Evolutionary conservation across 2,329 filamentous ascomycete species (phyloP), one percentile per base, ranked within the genome.

Genomic region (Fusarium multiceps): DNA sequence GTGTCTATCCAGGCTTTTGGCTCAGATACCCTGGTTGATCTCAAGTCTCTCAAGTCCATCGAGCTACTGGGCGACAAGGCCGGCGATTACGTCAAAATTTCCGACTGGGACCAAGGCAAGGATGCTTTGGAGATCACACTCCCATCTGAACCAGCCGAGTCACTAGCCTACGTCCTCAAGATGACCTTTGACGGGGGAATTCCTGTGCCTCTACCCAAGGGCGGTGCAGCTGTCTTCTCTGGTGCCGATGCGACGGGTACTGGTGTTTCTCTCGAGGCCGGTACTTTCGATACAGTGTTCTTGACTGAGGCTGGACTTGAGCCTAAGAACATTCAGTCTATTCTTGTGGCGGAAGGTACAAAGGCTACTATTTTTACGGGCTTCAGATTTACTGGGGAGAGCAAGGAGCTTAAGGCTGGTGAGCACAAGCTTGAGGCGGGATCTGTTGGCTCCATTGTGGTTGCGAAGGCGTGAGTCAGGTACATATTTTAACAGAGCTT

Each of bases 101-200:
- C 40, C 0, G 9, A 41, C 6, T 64, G 61, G 61, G 40, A 64
- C 11, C 61, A 64, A n/a, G 16, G 28, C 11, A 64, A 64, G 5
- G 43, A 58, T 3, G 45, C 50, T 5, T 40, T 64, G 3, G 51
- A 46, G 13, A 50, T 64, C 4, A 58, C 59, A 1, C 42, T 64
- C 5, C 30, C 59, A 13, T 20, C 30, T 1, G 12, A 58, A 2
- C 61, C 61, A 0, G 37, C 25, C 4, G 21, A 64, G 11, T 64
- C 61, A 10, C 40, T 64, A 2, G 61, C 61, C 0, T 58, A 64
- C 3, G 50, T 41, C 0, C 50, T 64, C 4, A 64, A 64, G n/a
- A 5, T 64, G n/a, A 64, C 18, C 0, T 64, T 64, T 21, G 37
- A 41, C 2, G 21, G 40, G 2, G 27, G 13, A 2, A 64, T 64